Percentiles rank a stretch among this genome's conserved stretches.
Conservation (phyloP, 768 basidiomycete species). For the Psilocybe sp. region DNA sequence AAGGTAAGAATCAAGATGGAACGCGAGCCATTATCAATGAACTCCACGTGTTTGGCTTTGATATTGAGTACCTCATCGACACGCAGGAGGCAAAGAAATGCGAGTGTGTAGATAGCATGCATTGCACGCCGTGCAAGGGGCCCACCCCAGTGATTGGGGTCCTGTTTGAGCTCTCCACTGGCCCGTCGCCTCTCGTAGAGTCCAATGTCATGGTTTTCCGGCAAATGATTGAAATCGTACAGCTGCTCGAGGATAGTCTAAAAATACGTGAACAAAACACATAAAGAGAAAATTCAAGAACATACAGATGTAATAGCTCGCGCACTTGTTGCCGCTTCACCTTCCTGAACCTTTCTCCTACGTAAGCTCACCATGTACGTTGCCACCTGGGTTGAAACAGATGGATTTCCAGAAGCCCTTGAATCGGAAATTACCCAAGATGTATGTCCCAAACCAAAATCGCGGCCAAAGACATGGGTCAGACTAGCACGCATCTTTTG, state of each 20-base stretch:
- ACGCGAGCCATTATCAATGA: neutral
- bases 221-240: slow-evolving; percentile 12
- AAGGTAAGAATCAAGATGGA: slow-evolving; percentile 3
- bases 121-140: slow-evolving; percentile 21
- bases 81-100: slow-evolving; percentile 17
- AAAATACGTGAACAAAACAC: neutral
- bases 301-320: slow-evolving; percentile 11
- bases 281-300: neutral
- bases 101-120: slow-evolving; percentile 27
- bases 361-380: slow-evolving; percentile 15
- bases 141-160: slow-evolving; percentile 27
- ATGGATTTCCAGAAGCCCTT: slow-evolving; percentile 11
- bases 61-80: slow-evolving; percentile 12
- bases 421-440: slow-evolving; percentile 20
- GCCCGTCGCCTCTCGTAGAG: neutral
- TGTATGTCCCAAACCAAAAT: slow-evolving; percentile 20
- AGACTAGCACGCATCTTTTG: slow-evolving; percentile 33
- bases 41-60: neutral
- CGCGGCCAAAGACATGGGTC: slow-evolving; percentile 26
- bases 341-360: slow-evolving; percentile 7
- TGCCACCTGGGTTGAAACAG: slow-evolving; percentile 11
- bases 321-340: slow-evolving; percentile 14
- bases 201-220: slow-evolving; percentile 3
- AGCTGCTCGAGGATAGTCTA: slow-evolving; percentile 8
- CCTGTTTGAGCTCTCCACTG: neutral